These are phyloP conservation scores for Isatis lusitanica DNA, from an alignment of 441 rosid species.

Conservation along the genomic window DNA sequence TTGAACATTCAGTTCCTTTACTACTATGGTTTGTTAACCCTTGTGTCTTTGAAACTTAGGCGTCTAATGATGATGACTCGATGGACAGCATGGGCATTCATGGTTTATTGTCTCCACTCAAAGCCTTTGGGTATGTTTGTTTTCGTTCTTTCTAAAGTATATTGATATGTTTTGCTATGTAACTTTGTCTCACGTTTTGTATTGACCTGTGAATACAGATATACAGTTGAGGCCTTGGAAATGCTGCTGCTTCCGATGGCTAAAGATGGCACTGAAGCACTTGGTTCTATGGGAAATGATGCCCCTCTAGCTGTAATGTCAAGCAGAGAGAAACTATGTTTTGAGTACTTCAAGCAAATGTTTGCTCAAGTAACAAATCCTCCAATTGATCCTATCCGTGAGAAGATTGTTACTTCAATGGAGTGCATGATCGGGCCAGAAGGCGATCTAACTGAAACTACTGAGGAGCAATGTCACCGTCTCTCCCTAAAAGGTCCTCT, in stretches of 20 bases:
- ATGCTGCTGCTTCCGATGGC: constrained; percentile 99
- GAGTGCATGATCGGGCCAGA: constrained; percentile 99
- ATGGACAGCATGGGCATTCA: constrained; percentile 93
- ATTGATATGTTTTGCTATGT: constrained; percentile 16
- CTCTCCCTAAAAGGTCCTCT: constrained; percentile 93
- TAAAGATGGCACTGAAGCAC: constrained; percentile 94
- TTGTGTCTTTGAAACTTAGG: constrained; percentile 44
- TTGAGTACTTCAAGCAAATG: constrained; percentile 99
- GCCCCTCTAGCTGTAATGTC: constrained; percentile 99
- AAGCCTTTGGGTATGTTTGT: constrained; percentile 91
- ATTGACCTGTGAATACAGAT: constrained; percentile 52
- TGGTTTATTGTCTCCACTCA: constrained; percentile 90
- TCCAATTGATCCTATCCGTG: constrained; percentile 99
- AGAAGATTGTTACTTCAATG: constrained; percentile 99
- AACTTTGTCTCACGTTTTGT: constrained; percentile 17
- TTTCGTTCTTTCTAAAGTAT: neutral
- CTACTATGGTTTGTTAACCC: constrained; percentile 9
- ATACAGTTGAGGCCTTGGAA: constrained; percentile 96
- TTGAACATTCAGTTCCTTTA: neutral
- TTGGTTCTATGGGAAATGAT: constrained; percentile 99
- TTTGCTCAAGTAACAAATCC: constrained; percentile 99
- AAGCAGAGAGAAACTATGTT: constrained; percentile 80
- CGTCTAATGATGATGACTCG: constrained; percentile 70
- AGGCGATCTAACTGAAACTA: constrained; percentile 98
- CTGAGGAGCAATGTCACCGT: constrained; percentile 97